These are phyloP conservation scores for Nidula microcarpa DNA, from an alignment of 768 basidiomycete genomes.

Conservation along the genomic window DNA sequence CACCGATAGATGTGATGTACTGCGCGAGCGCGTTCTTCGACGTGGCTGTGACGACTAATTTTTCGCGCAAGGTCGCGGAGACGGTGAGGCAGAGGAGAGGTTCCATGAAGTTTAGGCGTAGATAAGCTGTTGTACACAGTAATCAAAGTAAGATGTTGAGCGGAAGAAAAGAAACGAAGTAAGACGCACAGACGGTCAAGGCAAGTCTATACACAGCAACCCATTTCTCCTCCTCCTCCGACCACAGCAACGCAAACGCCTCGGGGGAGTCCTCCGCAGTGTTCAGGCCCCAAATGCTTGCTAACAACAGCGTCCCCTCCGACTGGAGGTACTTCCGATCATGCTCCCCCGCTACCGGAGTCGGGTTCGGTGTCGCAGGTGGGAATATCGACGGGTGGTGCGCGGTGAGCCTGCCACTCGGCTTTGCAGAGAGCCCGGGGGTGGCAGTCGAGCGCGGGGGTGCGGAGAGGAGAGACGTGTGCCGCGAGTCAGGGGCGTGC, in stretches of 20 bases:
- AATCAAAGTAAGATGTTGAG: conserved; percentile 5
- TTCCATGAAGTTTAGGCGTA: conserved; percentile 63
- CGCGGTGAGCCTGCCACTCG: conserved; percentile 29
- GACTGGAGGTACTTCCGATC: conserved; percentile 77
- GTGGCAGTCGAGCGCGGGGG: conserved; percentile 43
- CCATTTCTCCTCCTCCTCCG: conserved; percentile 59
- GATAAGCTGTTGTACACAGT: conserved; percentile 53
- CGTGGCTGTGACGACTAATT: conserved; percentile 45
- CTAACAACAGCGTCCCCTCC: conserved; percentile 71
- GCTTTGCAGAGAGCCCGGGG: conserved; percentile 35
- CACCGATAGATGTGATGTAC: conserved; percentile 33
- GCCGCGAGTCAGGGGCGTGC: conserved; percentile 26
- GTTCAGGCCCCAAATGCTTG: conserved; percentile 74
- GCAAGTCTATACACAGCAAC: conserved; percentile 76
- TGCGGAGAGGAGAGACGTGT: conserved; percentile 34
- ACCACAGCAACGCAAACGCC: conserved; percentile 66
- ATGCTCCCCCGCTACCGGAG: conserved; percentile 65
- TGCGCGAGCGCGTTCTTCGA: conserved; percentile 39
- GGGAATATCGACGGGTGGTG: conserved; percentile 71
- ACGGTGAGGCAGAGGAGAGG: conserved; percentile 83
- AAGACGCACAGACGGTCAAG: conserved; percentile 71
- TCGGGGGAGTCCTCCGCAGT: conserved; percentile 42
- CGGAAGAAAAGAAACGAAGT: not conserved
- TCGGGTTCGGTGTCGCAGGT: conserved; percentile 82
- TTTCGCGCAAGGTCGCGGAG: conserved; percentile 86